Percentiles rank a stretch among this genome's conserved stretches.
phyloP scores from a whole-genome alignment of 2,329 filamentous ascomycete genomes.

The Phaeosphaeriaceae sp. region DNA sequence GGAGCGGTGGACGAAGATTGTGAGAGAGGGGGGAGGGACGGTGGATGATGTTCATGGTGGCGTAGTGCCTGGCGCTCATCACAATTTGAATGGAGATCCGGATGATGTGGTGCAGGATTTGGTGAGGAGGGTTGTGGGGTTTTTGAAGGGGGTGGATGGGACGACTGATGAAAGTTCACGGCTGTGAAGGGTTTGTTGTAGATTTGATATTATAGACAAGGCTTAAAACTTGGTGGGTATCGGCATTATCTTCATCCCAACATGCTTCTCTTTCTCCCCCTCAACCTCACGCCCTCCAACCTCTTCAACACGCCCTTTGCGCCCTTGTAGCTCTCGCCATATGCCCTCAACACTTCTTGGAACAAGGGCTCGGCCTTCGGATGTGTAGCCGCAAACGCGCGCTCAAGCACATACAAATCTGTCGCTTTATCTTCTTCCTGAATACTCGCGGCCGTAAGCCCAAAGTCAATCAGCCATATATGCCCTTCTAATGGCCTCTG shows the following conservation, averaged over 20 bases:
- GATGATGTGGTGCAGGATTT: slow-evolving; percentile 57
- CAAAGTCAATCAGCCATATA: slow-evolving; percentile 92
- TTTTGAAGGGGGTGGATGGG: slow-evolving; percentile 46
- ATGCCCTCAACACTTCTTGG: slow-evolving; percentile 73
- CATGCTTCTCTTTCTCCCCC: slow-evolving; percentile 97
- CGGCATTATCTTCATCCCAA: slow-evolving; percentile 66
- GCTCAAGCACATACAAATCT: slow-evolving; percentile 92
- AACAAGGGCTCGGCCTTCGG: slow-evolving; percentile 82
- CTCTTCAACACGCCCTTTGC: slow-evolving; percentile 76
- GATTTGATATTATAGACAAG: too few species aligned
- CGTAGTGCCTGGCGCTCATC: slow-evolving; percentile 57
- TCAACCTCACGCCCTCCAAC: slow-evolving; percentile 89
- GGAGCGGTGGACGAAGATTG: slow-evolving; percentile 60
- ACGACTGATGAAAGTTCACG: slow-evolving; percentile 5
- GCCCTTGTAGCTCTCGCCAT: slow-evolving; percentile 76
- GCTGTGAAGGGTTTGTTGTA: slow-evolving; percentile 6
- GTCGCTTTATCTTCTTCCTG: slow-evolving; percentile 94
- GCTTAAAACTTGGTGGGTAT: too few species aligned
- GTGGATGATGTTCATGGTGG: slow-evolving; percentile 59
- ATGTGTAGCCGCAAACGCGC: slow-evolving; percentile 94
- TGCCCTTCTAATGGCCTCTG: too few species aligned
- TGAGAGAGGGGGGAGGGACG: slow-evolving; percentile 52
- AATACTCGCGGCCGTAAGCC: slow-evolving; percentile 78
- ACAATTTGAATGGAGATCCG: slow-evolving; percentile 58
- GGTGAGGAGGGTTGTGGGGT: slow-evolving; percentile 58